Evolutionary conservation across 768 basidiomycete genomes (phyloP), one percentile per base, ranked within the genome.

Genomic region (Russula olivacea): DNA sequence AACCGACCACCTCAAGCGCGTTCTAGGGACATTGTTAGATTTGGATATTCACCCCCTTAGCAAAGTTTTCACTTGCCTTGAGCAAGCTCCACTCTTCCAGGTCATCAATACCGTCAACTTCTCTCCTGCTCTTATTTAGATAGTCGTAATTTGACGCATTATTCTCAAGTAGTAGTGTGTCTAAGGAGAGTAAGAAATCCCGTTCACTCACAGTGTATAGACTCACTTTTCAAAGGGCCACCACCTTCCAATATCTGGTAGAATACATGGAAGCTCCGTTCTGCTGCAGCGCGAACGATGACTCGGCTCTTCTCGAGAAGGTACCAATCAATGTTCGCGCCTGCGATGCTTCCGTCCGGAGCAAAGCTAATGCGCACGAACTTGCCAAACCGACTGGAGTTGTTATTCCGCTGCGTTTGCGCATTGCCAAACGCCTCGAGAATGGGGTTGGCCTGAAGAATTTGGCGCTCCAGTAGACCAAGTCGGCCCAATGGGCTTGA

Each of bases 271-370:
- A 98, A 99, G 71, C 84, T 89, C 38, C 97, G 80, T 75, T 99
- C 97, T 0, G 89, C 91, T 62, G 88, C 86, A 65, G 85, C 91
- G 58, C 97, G 79, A 45, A 85, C 84, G 9, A 96, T 92, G 2
- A 99, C 96, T 66, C 97, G 78, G 71, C 93, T 95, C 80, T 99
- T 99, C 79, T 99, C 97, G 61, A 99, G 77, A 34, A 99, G 79
- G 72, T 99, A 99, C 97, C 97, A 98, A 73, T 99, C 95, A 63
- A 98, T 93, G 71, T 94, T 98, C 28, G 97, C 97, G 0, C 97
- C 97, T 0, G 94, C 90, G 61, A 99, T 99, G 67, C 92, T 93
- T 2, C 96, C 95, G 67, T 91, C 86, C 0, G 90, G 87, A 1
- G 91, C 84, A 75, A 99, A 99, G 71, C 88, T 89, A 64, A 99